Evolutionary conservation across 495 filamentous ascomycete genomes (phyloP).

Genomic region (Hypoxylon rickii): DNA sequence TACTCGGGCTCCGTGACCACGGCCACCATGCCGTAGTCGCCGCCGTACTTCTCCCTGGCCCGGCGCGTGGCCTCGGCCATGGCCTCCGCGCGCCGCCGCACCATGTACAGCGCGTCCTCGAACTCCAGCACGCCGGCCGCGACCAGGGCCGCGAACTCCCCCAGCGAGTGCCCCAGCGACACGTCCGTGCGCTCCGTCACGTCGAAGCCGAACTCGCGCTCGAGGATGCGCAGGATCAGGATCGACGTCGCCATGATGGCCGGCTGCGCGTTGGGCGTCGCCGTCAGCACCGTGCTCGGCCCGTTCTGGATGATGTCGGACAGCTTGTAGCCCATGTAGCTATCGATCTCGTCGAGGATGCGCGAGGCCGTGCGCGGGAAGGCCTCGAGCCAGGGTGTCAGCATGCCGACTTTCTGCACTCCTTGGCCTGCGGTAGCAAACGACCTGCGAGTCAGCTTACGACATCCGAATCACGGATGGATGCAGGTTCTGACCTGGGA

Average conservation of each 20-base stretch:
- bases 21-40: constrained; percentile 92
- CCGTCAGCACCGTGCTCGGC: constrained; percentile 72
- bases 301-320: constrained; percentile 81
- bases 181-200: constrained; percentile 71
- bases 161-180: constrained; percentile 90
- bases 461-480: no score
- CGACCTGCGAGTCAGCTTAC: constrained; percentile 3
- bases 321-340: constrained; percentile 67
- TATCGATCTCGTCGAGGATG: constrained; percentile 83
- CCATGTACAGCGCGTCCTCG: constrained; percentile 74
- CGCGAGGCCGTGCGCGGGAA: constrained; percentile 76
- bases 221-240: constrained; percentile 86
- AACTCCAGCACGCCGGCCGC: constrained; percentile 78
- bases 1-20: constrained; percentile 82
- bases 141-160: constrained; percentile 91
- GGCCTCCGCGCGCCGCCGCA: constrained; percentile 77
- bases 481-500: constrained; percentile 70
- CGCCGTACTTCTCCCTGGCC: constrained; percentile 65
- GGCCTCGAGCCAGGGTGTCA: constrained; percentile 76
- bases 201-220: constrained; percentile 80
- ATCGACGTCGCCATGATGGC: constrained; percentile 95
- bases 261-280: constrained; percentile 87
- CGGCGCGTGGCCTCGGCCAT: constrained; percentile 78
- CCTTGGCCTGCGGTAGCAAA: constrained; percentile 71
- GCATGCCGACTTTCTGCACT: constrained; percentile 93